Base-by-base conservation (phyloP, 768 basidiomycete genomes). In the Podaxis sp. region DNA sequence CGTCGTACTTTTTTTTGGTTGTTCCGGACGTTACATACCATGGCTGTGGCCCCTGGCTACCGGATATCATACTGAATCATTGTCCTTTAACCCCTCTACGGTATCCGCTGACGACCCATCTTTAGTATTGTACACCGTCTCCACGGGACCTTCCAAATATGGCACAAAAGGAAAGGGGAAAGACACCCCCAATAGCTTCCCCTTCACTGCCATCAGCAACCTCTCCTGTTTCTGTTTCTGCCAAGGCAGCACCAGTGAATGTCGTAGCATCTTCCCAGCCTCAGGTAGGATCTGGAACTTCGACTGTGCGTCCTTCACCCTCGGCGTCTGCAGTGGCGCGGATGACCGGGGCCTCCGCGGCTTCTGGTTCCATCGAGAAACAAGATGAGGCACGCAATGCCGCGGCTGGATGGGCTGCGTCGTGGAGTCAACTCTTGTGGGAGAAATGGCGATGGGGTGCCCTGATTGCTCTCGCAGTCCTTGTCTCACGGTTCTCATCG, bases 61-160 rank as follows among this genome's bases (percentile, higher is more conserved):
- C 63, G 35, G 47, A 40, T 40, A 48, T 62, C 55, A n/a, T 51
- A 53, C 38, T 9, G 16, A 44, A 44, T 14, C 18, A 16, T 9
- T 3, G n/a, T 16, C 46, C 27, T 28, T 32, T 32, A 55, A 28
- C n/a, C 37, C n/a, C 38, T 62, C 48, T 25, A 42, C 50, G 32
- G 40, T 27, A 42, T 35, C 35, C 50, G 25, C 35, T 57, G 32
- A 58, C 58, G 35, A 61, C 56, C 18, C 55, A 32, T 48, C 44
- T 61, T 44, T 28, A 98, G 89, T 92, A 91, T 67, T 90, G 89
- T 67, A 77, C 80, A 32, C 79, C 84, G 10, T 74, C 76, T 16
- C 80, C 84, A 68, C 85, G 79, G 48, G 87, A 95, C 68, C 73
- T 95, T 28, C 96, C 96, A 0, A 97, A 97, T 74, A 98, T 98